phyloP scores from a whole-genome alignment of 352 stramenopile genomes.

The Sclerospora graminicola region DNA sequence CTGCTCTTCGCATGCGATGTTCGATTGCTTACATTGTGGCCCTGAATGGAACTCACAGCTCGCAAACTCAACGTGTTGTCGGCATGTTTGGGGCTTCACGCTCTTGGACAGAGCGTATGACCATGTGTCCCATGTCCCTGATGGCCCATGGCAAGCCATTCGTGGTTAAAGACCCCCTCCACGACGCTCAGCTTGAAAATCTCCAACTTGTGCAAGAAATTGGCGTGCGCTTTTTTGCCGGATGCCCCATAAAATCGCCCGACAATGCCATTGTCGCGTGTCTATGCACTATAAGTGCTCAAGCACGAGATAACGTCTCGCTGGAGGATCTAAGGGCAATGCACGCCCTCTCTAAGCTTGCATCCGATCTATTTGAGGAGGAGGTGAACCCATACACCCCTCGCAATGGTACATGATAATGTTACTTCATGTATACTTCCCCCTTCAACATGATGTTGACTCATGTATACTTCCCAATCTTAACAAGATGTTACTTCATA shows the following conservation, averaged over 20 bases:
- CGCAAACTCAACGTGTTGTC: conserved; percentile 23
- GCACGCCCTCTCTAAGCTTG: conserved; percentile 42
- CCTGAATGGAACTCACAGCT: conserved; percentile 10
- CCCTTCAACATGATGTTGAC: conserved; percentile 5
- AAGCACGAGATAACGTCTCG: conserved; percentile 22
- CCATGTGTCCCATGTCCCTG: conserved; percentile 16
- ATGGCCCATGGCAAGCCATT: conserved; percentile 23
- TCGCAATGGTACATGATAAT: not conserved
- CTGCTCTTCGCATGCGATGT: conserved; percentile 31
- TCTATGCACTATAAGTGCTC: conserved; percentile 30
- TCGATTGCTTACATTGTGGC: conserved; percentile 37
- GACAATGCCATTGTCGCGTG: conserved; percentile 19
- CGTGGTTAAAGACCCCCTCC: conserved; percentile 30
- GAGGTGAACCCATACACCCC: conserved; percentile 30
- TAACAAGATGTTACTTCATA: conserved; percentile 6
- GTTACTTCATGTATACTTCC: not conserved
- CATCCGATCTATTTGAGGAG: conserved; percentile 36
- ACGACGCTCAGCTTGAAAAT: conserved; percentile 24
- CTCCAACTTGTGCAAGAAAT: conserved; percentile 30
- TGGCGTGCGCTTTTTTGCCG: conserved; percentile 38
- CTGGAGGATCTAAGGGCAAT: conserved; percentile 34
- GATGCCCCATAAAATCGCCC: conserved; percentile 35
- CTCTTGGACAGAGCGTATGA: conserved; percentile 8
- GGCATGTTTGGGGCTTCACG: conserved; percentile 19
- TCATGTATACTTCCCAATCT: not conserved